A percentile compares a stretch with the other conserved stretches of the same genome.
phyloP scores from a whole-genome alignment of 768 basidiomycete species.

The Boletus coccyginus region DNA sequence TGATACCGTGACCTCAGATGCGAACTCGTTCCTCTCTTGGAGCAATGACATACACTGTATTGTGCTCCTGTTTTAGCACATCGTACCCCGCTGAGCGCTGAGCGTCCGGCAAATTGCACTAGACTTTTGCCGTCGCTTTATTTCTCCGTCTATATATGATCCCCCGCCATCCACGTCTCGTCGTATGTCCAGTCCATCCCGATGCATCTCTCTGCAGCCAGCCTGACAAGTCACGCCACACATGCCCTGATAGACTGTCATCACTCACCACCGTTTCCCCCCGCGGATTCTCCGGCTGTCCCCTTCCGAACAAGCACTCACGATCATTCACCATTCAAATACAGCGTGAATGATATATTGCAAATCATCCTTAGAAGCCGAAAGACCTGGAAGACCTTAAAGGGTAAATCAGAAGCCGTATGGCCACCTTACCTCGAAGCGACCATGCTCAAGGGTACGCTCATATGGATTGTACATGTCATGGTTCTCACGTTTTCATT shows the following conservation, averaged over 20 bases:
- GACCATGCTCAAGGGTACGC: slow-evolving; percentile 68
- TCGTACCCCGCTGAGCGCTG: slow-evolving; percentile 3
- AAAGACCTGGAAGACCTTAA: slow-evolving; percentile 74
- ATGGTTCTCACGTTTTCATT: slow-evolving; percentile 22
- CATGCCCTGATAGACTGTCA: background rate
- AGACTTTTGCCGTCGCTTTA: slow-evolving; percentile 18
- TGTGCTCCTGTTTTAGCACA: slow-evolving; percentile 15
- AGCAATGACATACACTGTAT: slow-evolving; percentile 8
- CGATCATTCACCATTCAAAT: slow-evolving; percentile 9
- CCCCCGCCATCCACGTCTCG: background rate
- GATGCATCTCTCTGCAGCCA: slow-evolving; percentile 15
- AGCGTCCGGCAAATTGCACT: slow-evolving; percentile 20
- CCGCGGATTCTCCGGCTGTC: slow-evolving; percentile 4
- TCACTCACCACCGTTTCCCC: background rate
- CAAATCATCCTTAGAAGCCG: slow-evolving; percentile 64
- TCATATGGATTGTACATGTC: slow-evolving; percentile 6
- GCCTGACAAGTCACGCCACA: slow-evolving; percentile 5
- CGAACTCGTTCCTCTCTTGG: background rate
- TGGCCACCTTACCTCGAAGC: slow-evolving; percentile 82
- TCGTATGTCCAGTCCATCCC: slow-evolving; percentile 2
- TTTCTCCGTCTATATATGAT: slow-evolving; percentile 27
- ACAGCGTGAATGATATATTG: slow-evolving; percentile 50
- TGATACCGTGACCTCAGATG: background rate
- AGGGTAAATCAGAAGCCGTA: slow-evolving; percentile 64
- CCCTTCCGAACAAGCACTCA: slow-evolving; percentile 9